These are phyloP conservation scores for Vitis rotundifolia DNA, from an alignment of 164 flowering plant genomes.

Conservation along the genomic window DNA sequence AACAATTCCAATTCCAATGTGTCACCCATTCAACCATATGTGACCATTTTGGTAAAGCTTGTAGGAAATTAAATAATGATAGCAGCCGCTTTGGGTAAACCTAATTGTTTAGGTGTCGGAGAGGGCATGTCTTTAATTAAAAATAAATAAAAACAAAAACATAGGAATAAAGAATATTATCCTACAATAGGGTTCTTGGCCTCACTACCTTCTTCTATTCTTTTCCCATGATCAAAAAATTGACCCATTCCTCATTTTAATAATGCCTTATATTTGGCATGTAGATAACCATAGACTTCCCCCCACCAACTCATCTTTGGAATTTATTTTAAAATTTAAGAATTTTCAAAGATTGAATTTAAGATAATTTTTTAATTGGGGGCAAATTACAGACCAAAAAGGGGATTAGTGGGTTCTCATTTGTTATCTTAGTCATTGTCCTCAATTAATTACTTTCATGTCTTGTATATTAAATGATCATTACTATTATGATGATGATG, in stretches of 20 bases:
- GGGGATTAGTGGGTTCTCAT: too few species aligned
- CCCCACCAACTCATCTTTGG: background rate
- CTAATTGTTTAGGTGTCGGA: conserved; percentile 8
- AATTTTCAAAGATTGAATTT: background rate
- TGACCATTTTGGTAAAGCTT: too few species aligned
- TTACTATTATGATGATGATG: too few species aligned
- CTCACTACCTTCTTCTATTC: background rate
- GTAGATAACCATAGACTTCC: conserved; percentile 5
- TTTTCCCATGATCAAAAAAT: background rate
- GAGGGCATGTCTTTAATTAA: background rate
- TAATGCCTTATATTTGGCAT: background rate
- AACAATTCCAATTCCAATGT: too few species aligned
- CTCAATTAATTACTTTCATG: too few species aligned
- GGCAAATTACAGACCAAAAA: too few species aligned
- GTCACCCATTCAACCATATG: too few species aligned
- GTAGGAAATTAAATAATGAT: too few species aligned
- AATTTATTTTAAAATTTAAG: background rate
- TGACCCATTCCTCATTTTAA: background rate
- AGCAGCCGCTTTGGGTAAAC: background rate
- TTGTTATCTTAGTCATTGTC: too few species aligned
- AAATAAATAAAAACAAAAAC: too few species aligned
- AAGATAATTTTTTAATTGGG: too few species aligned
- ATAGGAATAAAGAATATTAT: conserved; percentile 10
- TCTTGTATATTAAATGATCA: too few species aligned
- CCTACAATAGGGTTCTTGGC: conserved; percentile 4